Conservation (phyloP, 208 protist genomes). For the Balamuthia mandrillaris region DNA sequence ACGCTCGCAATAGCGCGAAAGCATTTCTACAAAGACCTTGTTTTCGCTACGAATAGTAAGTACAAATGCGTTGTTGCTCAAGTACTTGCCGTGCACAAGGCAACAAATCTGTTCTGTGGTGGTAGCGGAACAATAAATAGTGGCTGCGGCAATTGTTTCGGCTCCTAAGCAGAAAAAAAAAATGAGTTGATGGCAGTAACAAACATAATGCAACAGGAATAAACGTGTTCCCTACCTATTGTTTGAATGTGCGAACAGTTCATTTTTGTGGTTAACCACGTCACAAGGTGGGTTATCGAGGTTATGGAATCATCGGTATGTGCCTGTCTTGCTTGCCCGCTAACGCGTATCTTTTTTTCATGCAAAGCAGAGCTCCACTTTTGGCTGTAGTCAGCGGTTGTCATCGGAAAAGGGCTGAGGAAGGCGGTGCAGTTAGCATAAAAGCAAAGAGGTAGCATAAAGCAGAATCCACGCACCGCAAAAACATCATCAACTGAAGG, state of each 20-base stretch:
- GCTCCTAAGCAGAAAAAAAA: neutral
- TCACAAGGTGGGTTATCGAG: neutral
- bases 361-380: neutral
- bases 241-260: constrained; percentile 15
- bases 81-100: neutral
- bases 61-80: too few species aligned
- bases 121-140: neutral
- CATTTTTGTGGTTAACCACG: neutral
- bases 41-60: too few species aligned
- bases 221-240: too few species aligned
- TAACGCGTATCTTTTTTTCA: neutral
- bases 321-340: neutral
- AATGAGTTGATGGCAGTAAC: neutral
- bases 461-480: neutral
- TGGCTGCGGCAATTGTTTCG: neutral
- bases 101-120: neutral
- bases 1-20: too few species aligned
- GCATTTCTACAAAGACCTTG: too few species aligned
- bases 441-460: neutral
- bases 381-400: neutral
- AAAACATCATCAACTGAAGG: neutral
- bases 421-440: neutral
- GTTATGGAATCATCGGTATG: neutral
- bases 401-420: neutral
- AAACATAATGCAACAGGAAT: too few species aligned